A percentile compares a stretch with the other conserved stretches of the same genome.
Conservation (phyloP, 1,284 basidiomycete species). For the Leucoagaricus sp. region DNA sequence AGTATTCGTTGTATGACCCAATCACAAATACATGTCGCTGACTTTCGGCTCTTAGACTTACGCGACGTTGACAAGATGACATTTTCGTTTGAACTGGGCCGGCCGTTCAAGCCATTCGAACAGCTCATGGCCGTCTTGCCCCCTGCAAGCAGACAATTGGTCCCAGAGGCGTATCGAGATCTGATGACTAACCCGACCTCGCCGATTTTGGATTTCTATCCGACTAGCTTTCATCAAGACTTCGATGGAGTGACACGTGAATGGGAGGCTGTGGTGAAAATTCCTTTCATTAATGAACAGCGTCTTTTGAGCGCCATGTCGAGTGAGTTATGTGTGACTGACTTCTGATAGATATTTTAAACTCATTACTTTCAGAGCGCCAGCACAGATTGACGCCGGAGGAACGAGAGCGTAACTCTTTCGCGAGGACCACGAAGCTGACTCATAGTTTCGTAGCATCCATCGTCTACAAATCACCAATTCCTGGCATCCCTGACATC, state of each 20-base stretch:
- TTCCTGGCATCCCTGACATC: conserved; percentile 92
- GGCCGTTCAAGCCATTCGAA: conserved; percentile 92
- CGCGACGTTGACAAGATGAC: conserved; percentile 74
- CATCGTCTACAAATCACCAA: conserved; percentile 82
- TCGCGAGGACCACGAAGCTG: conserved; percentile 83
- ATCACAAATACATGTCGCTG: no score
- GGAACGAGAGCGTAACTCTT: conserved; percentile 78
- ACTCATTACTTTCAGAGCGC: conserved; percentile 59
- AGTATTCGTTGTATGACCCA: conserved; percentile 21
- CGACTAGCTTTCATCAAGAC: conserved; percentile 87
- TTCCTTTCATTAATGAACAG: conserved; percentile 93
- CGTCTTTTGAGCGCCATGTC: conserved; percentile 84
- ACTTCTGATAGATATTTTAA: neutral
- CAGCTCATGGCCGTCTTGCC: conserved; percentile 99
- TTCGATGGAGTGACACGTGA: conserved; percentile 98
- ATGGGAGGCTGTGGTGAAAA: conserved; percentile 99
- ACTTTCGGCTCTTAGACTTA: conserved; percentile 59
- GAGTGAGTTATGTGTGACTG: conserved; percentile 30
- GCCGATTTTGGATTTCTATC: conserved; percentile 95
- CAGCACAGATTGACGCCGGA: conserved; percentile 79
- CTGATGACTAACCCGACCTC: conserved; percentile 89
- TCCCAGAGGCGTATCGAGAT: conserved; percentile 86
- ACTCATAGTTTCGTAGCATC: conserved; percentile 66
- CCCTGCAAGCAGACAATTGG: conserved; percentile 83
- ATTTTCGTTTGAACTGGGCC: conserved; percentile 87